A percentile compares a stretch with the other conserved stretches of the same genome.
phyloP scores from a whole-genome alignment of 1,139 yeast genomes.

The Sugiyamaella japonica region DNA sequence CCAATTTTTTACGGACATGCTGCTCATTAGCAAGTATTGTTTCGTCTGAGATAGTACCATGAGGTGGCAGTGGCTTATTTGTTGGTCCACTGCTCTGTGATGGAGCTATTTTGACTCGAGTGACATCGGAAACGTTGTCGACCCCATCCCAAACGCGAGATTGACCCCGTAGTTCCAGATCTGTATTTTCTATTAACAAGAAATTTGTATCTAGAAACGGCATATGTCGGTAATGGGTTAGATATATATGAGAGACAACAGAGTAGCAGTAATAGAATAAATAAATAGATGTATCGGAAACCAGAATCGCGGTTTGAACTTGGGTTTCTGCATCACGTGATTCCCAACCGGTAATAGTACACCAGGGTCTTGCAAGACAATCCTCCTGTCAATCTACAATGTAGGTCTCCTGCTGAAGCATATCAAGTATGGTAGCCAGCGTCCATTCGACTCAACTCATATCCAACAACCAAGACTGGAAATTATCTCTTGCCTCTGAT shows the following conservation, averaged over 20 bases:
- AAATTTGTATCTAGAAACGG: conserved; percentile 9
- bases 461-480: conserved; percentile 28
- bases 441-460: conserved; percentile 15
- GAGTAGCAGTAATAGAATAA: not conserved
- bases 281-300: too few relatives aligned
- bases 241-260: not conserved
- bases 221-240: not conserved
- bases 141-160: conserved; percentile 11
- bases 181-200: conserved; percentile 5
- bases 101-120: not conserved
- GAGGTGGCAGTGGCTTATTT: not conserved
- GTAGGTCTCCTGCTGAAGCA: not conserved
- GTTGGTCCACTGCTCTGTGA: not conserved
- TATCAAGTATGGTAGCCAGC: not conserved
- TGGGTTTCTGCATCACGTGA: not conserved
- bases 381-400: not conserved
- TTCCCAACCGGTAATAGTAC: not conserved
- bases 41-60: not conserved
- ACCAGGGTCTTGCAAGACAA: too few relatives aligned
- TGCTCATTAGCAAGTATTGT: not conserved
- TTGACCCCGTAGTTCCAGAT: conserved; percentile 6
- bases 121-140: conserved; percentile 6
- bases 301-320: too few relatives aligned
- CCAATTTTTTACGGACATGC: not conserved
- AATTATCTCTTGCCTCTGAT: conserved; percentile 27